Evolutionary conservation across 495 filamentous ascomycete species (phyloP).

Genomic region (Annulohypoxylon nitens): DNA sequence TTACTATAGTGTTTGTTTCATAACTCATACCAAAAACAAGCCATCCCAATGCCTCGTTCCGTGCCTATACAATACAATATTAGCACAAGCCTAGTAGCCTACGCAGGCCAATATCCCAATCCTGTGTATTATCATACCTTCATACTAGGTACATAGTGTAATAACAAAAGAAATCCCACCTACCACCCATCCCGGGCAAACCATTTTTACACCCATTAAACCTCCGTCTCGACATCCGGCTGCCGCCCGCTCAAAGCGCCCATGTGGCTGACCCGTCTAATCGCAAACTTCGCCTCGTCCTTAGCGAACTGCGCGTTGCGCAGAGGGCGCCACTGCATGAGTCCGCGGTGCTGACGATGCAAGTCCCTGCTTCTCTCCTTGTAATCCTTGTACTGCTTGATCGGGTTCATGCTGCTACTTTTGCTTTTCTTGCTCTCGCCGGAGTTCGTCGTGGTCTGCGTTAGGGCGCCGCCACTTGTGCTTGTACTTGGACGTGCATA

Average conservation of each 20-base stretch:
- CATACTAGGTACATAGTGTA: background rate
- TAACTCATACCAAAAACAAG: slow-evolving; percentile 40
- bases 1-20: slow-evolving; percentile 23
- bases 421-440: slow-evolving; percentile 33
- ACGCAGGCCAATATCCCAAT: background rate
- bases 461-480: slow-evolving; percentile 15
- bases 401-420: slow-evolving; percentile 55
- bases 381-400: slow-evolving; percentile 66
- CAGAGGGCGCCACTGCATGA: slow-evolving; percentile 84
- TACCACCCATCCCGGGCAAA: background rate
- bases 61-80: slow-evolving; percentile 33
- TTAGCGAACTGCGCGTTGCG: slow-evolving; percentile 78
- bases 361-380: slow-evolving; percentile 66
- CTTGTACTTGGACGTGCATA: slow-evolving; percentile 36
- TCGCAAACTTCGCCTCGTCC: slow-evolving; percentile 73
- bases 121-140: background rate
- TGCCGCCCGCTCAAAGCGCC: slow-evolving; percentile 69
- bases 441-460: slow-evolving; percentile 20
- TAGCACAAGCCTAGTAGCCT: background rate
- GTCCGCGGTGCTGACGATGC: slow-evolving; percentile 75
- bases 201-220: slow-evolving; percentile 30
- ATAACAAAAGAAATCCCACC: slow-evolving; percentile 6
- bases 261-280: slow-evolving; percentile 69
- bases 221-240: slow-evolving; percentile 79
- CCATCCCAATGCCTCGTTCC: background rate